A percentile compares a stretch with the other conserved stretches of the same genome.
Conservation (phyloP, 1,139 yeast species). For the Protomyces gravidus region DNA sequence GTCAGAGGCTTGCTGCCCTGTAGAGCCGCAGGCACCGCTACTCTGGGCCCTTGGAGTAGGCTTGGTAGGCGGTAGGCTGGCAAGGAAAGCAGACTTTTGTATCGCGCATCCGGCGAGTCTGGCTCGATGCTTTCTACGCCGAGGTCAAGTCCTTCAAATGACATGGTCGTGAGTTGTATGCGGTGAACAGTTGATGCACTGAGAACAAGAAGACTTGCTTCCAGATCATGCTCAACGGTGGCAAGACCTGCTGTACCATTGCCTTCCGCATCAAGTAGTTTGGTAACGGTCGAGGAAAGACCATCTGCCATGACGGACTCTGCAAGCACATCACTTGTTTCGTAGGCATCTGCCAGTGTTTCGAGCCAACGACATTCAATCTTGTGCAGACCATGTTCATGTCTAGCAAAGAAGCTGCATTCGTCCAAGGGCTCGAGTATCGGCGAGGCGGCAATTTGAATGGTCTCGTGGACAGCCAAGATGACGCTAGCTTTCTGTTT, state of each 20-base stretch:
- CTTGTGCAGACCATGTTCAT: conserved; percentile 13
- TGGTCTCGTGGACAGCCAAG: conserved; percentile 21
- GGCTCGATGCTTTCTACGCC: not conserved
- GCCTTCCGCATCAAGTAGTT: conserved; percentile 9
- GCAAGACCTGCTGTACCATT: conserved; percentile 1
- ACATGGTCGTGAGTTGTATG: not conserved
- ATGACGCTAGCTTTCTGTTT: not conserved
- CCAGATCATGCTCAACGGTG: not conserved
- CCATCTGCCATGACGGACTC: conserved; percentile 2
- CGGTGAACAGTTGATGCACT: not conserved
- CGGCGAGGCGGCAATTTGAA: not conserved
- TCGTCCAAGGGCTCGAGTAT: not conserved
- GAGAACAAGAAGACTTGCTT: conserved; percentile 1
- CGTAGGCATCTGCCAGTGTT: conserved; percentile 7
- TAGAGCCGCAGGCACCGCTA: conserved; percentile 4
- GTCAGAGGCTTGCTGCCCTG: not conserved
- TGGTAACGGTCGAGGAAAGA: conserved; percentile 1
- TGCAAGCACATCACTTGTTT: not conserved
- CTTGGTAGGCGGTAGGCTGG: conserved; percentile 10
- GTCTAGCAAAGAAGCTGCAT: conserved; percentile 4
- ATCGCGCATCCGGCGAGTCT: not conserved
- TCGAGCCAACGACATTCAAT: conserved; percentile 11
- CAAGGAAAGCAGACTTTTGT: conserved; percentile 5
- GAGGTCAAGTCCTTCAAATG: not conserved
- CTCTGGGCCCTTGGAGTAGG: not conserved